Evolutionary conservation across 352 stramenopile species (phyloP).

Genomic region (Phytophthora constricta): DNA sequence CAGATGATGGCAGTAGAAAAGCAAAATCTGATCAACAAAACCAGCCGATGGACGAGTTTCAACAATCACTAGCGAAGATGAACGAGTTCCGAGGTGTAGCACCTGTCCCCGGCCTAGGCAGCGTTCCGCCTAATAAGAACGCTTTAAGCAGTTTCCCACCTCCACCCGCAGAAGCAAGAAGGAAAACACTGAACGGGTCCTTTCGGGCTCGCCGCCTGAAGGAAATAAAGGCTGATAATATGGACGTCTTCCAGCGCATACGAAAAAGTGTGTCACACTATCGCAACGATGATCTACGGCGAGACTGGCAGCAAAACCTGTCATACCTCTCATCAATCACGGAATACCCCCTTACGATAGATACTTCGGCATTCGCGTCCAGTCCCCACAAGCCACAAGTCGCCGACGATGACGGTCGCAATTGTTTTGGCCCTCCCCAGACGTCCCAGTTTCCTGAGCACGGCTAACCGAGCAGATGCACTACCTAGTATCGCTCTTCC

Average conservation of each 20-base stretch:
- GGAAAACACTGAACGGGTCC: slow-evolving; percentile 52
- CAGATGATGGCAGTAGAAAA: slow-evolving; percentile 1
- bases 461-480: slow-evolving; percentile 14
- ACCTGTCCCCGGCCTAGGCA: slow-evolving; percentile 29
- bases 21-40: background rate
- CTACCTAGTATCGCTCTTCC: slow-evolving; percentile 37
- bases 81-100: slow-evolving; percentile 56
- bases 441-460: slow-evolving; percentile 25
- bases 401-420: slow-evolving; percentile 7
- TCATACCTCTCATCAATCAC: slow-evolving; percentile 78
- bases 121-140: slow-evolving; percentile 7
- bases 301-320: slow-evolving; percentile 74
- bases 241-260: slow-evolving; percentile 62
- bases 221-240: slow-evolving; percentile 71
- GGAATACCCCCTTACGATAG: slow-evolving; percentile 53
- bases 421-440: slow-evolving; percentile 23
- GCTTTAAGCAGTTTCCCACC: slow-evolving; percentile 15
- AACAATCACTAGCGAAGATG: slow-evolving; percentile 47
- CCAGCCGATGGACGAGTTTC: slow-evolving; percentile 31
- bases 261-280: slow-evolving; percentile 72
- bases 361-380: slow-evolving; percentile 22
- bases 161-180: slow-evolving; percentile 7
- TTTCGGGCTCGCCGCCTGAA: slow-evolving; percentile 63
- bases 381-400: slow-evolving; percentile 21
- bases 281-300: slow-evolving; percentile 56